These are phyloP conservation scores for Lyophyllum atratum DNA, from an alignment of 768 basidiomycete genomes.

Conservation along the genomic window DNA sequence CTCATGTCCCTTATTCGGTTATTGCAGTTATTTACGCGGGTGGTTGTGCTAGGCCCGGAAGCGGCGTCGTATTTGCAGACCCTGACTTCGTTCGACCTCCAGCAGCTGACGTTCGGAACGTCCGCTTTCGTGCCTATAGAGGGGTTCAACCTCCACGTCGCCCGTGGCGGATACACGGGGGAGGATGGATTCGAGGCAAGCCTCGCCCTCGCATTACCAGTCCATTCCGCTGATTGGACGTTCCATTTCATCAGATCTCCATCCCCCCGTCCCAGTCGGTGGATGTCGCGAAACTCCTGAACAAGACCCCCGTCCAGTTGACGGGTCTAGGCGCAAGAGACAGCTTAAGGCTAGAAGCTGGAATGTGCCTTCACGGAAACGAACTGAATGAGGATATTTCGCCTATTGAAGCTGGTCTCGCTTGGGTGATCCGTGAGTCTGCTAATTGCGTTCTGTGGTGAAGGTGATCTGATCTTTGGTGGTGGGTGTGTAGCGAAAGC, in stretches of 20 bases:
- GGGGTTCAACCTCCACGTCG: constrained; percentile 81
- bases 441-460: background rate
- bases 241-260: constrained; percentile 64
- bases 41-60: constrained; percentile 62
- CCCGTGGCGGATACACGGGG: constrained; percentile 95
- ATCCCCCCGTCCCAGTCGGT: constrained; percentile 79
- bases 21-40: background rate
- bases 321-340: constrained; percentile 93
- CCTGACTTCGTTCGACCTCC: constrained; percentile 74
- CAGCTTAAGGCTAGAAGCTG: constrained; percentile 92
- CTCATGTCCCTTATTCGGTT: background rate
- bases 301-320: constrained; percentile 69
- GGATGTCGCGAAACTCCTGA: constrained; percentile 68
- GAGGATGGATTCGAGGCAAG: constrained; percentile 96
- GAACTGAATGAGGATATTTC: constrained; percentile 87
- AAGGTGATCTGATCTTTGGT: background rate
- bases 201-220: background rate
- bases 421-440: constrained; percentile 87
- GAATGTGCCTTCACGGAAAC: constrained; percentile 95
- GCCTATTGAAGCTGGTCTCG: constrained; percentile 88
- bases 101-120: constrained; percentile 78
- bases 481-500: constrained; percentile 68
- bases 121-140: constrained; percentile 81
- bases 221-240: background rate
- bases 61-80: constrained; percentile 79